Evolutionary conservation across 305 asterid genomes (phyloP), one percentile per base, ranked within the genome.

Genomic region (Petunia hybrid): DNA sequence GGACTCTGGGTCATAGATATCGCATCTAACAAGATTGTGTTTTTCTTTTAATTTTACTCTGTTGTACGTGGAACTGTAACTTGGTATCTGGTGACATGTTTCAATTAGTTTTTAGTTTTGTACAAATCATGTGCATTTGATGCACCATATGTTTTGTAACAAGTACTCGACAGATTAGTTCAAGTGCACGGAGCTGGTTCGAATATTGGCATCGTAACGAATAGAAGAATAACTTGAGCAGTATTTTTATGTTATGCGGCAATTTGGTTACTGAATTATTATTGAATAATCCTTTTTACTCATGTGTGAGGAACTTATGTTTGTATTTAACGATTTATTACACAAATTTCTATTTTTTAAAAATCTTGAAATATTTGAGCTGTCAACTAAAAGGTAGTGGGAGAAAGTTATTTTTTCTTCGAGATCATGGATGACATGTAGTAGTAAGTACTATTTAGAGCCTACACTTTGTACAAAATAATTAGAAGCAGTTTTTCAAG

Each of bases 161-260:
- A 12, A 5, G 5, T 22, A 22, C 31, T 22, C 31, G 31, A 22
- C 31, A 22, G 31, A 22, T 22, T 22, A 22, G 31, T 22, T 22
- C 31, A 22, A 22, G 31, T 22, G 31, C 31, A 22, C 31, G 31
- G 31, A 22, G 31, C 31, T 22, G 31, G 31, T 22, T 22, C 31
- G 31, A 22, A 22, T 22, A 22, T 22, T 22, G 31, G 31, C 31
- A 22, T 22, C 31, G 31, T 22, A 22, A 22, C 31, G 31, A 22
- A 22, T 22, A 22, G 31, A 22, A 22, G 31, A 53, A 53, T 53
- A 53, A n/a, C 57, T 53, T 53, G 12, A 53, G n/a, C 12, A 10
- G n/a, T 74, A 74, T 8, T 74, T 74, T 53, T 7, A 74, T 38
- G n/a, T 53, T 73, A 74, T 35, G n/a, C 51, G 14, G 36, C 78